phyloP scores from a whole-genome alignment of 768 basidiomycete species.

The Russula earlei region DNA sequence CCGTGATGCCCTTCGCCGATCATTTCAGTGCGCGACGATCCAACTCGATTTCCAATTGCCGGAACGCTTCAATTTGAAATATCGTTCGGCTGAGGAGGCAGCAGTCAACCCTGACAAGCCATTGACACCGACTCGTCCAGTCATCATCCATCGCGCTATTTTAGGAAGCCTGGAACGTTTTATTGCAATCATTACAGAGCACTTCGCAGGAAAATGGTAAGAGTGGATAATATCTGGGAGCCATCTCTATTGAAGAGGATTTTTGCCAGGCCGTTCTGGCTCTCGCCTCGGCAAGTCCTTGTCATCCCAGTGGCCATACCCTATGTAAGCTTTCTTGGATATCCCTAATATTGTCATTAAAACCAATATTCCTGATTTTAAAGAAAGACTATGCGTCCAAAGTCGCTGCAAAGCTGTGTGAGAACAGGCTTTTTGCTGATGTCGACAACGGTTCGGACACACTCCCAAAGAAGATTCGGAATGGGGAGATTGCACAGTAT shows the following conservation, averaged over 20 bases:
- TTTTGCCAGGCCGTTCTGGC: constrained; percentile 83
- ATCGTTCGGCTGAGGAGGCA: constrained; percentile 68
- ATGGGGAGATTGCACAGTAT: constrained; percentile 95
- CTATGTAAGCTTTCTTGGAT: constrained; percentile 50
- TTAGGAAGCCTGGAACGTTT: constrained; percentile 91
- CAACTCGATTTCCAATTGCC: constrained; percentile 99
- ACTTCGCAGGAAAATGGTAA: constrained; percentile 95
- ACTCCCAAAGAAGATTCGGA: constrained; percentile 92
- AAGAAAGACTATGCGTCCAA: constrained; percentile 90
- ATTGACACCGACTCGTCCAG: constrained; percentile 63
- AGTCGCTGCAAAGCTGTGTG: constrained; percentile 56
- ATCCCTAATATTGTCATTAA: not conserved
- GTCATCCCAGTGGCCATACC: constrained; percentile 89
- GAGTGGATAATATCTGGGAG: not conserved
- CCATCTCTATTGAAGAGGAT: not conserved
- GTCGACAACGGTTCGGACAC: constrained; percentile 91
- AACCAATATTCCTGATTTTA: constrained; percentile 6
- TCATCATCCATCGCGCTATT: constrained; percentile 98
- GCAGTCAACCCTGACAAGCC: constrained; percentile 45
- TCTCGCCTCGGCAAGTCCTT: constrained; percentile 91
- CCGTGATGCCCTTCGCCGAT: constrained; percentile 81
- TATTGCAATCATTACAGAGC: constrained; percentile 94
- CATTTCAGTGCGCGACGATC: constrained; percentile 98
- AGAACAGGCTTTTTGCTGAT: constrained; percentile 75
- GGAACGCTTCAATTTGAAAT: constrained; percentile 90